Base-by-base conservation (phyloP, 176 grass and related monocot species). In the Themeda triandra region DNA sequence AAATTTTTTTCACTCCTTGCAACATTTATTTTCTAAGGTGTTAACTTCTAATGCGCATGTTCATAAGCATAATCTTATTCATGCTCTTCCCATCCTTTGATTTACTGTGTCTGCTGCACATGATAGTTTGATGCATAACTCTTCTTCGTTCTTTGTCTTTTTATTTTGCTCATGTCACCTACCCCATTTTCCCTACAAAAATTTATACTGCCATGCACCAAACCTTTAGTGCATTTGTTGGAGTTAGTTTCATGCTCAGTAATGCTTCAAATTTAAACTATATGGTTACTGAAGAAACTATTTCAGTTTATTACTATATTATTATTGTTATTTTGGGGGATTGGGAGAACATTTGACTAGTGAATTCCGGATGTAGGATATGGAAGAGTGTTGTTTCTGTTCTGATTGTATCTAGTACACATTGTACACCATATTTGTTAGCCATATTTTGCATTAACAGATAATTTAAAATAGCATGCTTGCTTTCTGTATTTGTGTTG, bases 11-110 rank as follows among this genome's bases (percentile, higher is more conserved):
- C n/a, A n/a, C 31, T 64, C 54, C 2, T 42, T 13, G 27, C 19
- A 81, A 71, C 36, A 31, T 17, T 69, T 85, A 63, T 81, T 60
- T 69, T 80, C 24, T 45, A 24, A 13, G 59, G 33, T 68, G 53
- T 75, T 27, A 80, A 44, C 49, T 74, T 82, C 54, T 33, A 33
- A 71, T 80, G 42, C 10, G 64, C 58, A 67, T 19, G 1, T 36
- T 75, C 69, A 79, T 74, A 41, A 40, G 58, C 60, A 81, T 14
- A 87, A 82, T 73, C 15, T 48, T 82, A 77, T 30, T 6, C 54
- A 72, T 63, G 67, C 46, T 73, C 28, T 64, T 73, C 40, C 32
- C 24, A 8, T 65, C 27, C 17, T 69, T 32, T 25, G 37, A 24
- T 80, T 73, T 80, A 23, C 68, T 30, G 18, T 66, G 13, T 27